phyloP scores from a whole-genome alignment of 495 filamentous ascomycete genomes.

The Pseudoneurospora amorphoporcata region DNA sequence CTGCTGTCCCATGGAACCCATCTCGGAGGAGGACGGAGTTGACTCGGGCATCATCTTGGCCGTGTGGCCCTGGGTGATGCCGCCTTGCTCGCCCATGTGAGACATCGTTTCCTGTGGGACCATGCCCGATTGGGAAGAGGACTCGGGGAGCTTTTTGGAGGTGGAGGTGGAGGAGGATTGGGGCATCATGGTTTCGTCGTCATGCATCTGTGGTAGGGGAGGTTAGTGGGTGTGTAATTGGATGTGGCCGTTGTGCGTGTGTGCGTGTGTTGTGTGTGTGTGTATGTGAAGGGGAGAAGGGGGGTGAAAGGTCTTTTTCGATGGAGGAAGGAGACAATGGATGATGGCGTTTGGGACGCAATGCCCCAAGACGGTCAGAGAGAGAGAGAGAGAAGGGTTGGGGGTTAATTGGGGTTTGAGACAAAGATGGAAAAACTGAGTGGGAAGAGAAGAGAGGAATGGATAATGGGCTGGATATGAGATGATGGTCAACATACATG shows the following conservation, averaged over 20 bases:
- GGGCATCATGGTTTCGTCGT: conserved; percentile 10
- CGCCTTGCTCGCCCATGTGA: not conserved
- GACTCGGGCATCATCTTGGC: not conserved
- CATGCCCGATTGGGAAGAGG: not conserved
- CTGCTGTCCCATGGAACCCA: not conserved
- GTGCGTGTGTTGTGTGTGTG: no score
- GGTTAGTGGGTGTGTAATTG: not conserved
- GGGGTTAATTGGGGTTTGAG: no score
- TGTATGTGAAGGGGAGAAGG: no score
- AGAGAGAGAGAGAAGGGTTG: no score
- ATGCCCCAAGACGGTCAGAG: no score
- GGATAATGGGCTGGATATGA: no score
- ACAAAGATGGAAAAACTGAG: no score
- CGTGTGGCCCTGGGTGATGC: not conserved
- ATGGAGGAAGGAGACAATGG: not conserved
- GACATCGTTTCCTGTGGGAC: not conserved
- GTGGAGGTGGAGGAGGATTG: no score
- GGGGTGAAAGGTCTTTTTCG: no score
- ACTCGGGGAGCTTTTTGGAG: not conserved
- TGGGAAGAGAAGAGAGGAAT: no score
- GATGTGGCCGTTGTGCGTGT: not conserved
- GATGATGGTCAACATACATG: conserved; percentile 5
- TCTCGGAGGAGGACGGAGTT: not conserved
- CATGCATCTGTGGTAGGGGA: conserved; percentile 8
- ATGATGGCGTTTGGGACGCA: not conserved